Percentiles rank a stretch among this genome's conserved stretches.
Conservation (phyloP, 139 green algal species). For the Edaphochlamys debaryana region DNA sequence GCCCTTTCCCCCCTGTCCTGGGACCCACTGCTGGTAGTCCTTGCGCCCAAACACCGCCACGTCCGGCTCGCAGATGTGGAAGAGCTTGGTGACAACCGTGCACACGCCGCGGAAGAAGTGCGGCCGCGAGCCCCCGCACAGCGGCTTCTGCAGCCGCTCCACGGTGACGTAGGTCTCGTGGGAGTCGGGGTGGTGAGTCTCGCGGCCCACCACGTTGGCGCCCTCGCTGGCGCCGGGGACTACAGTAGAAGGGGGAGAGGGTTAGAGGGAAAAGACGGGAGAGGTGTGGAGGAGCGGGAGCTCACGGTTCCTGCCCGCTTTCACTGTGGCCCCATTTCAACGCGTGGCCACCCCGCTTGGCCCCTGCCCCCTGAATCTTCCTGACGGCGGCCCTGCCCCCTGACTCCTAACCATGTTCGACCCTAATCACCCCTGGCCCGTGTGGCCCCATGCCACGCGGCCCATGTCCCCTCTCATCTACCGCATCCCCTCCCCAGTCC, state of each 20-base stretch:
- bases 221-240: constrained; percentile 42
- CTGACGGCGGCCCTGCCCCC: too few species aligned
- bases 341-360: too few species aligned
- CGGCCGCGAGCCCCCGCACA: constrained; percentile 88
- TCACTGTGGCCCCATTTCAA: too few species aligned
- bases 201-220: constrained; percentile 71
- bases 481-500: too few species aligned
- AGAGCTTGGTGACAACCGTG: constrained; percentile 97
- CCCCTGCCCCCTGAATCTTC: too few species aligned
- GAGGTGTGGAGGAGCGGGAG: not conserved
- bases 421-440: too few species aligned
- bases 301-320: too few species aligned
- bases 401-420: too few species aligned
- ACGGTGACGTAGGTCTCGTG: constrained; percentile 90
- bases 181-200: constrained; percentile 50
- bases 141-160: constrained; percentile 80
- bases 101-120: constrained; percentile 98
- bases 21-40: constrained; percentile 99
- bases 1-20: too few species aligned
- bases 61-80: constrained; percentile 97
- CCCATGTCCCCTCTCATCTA: too few species aligned
- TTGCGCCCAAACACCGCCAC: constrained; percentile 96
- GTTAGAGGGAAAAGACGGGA: not conserved
- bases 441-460: too few species aligned
- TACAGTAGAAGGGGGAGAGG: not conserved